Evolutionary conservation across 306 rosid species (phyloP), one percentile per base, ranked within the genome.

Genomic region (Rosa rugosa): DNA sequence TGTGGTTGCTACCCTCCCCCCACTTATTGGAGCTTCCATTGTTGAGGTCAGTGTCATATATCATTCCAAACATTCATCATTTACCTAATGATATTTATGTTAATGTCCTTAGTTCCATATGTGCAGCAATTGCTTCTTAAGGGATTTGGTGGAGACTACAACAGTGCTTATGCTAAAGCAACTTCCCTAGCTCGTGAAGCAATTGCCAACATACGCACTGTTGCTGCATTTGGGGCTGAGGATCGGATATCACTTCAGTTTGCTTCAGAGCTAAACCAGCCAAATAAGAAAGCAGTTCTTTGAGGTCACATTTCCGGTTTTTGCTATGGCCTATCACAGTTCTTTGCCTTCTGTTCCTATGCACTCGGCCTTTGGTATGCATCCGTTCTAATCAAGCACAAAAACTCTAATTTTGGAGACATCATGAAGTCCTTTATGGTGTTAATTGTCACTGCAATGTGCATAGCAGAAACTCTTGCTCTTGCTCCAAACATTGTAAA

Each of bases 321-420:
- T 75, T 88, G 93, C 68, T 93, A 93, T 56, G 98, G 93, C 20
- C 8, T 91, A 12, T 83, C 98, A 0, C 97, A 91, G 79, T 75
- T 90, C 22, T 84, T 93, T 11, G 92, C 95, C 1, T 93, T 87
- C 83, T 88, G 95, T 75, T 93, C 95, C 74, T 93, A 93, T 78
- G 95, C 93, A 20, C 95, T 90, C 64, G 98, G 93, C 60, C 98
- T 91, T 75, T 93, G 97, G 95, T 93, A 91, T 76, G 98, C 95
- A 47, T 93, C 98, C 2, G 20, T 90, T 81, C 80, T 93, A 74
- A 88, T 93, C 82, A 90, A 88, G 84, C 85, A 87, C 3, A 85
- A 80, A 42, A 84, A 83, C 59, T 90, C 97, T 11, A 86, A 91
- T 77, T 93, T 93, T 4, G 95, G 95, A 65, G 89, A 90, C 82